These are phyloP conservation scores for Pholiota microspora DNA, from an alignment of 768 basidiomycete genomes.

Conservation along the genomic window DNA sequence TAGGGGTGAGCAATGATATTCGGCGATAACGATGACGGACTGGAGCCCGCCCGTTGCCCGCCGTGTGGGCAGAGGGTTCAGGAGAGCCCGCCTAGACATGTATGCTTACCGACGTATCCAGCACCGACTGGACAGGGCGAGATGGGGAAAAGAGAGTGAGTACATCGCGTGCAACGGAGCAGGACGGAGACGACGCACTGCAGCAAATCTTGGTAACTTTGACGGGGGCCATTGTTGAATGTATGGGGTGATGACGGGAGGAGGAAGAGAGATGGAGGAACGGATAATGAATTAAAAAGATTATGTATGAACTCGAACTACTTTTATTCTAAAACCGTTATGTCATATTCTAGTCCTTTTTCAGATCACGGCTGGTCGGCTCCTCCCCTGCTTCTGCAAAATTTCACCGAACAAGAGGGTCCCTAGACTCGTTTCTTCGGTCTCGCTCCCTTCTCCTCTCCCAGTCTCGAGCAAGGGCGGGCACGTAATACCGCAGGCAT, in stretches of 20 bases:
- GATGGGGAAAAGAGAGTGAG: constrained; percentile 13
- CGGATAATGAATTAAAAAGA: constrained; percentile 18
- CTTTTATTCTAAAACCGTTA: constrained; percentile 12
- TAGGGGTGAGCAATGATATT: constrained; percentile 8
- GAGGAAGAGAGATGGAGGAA: constrained; percentile 17
- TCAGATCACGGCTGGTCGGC: constrained; percentile 3
- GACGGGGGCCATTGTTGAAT: constrained; percentile 46
- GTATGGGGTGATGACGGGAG: constrained; percentile 10
- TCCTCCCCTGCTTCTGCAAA: neutral
- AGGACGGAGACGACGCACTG: constrained; percentile 51
- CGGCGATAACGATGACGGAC: neutral
- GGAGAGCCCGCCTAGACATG: neutral
- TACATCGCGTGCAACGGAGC: neutral
- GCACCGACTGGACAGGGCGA: constrained; percentile 60
- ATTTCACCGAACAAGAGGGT: neutral
- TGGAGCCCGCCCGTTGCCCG: neutral
- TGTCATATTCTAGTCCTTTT: constrained; percentile 10
- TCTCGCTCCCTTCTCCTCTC: neutral
- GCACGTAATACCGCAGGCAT: too few species aligned
- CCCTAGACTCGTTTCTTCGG: neutral
- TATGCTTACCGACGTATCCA: constrained; percentile 83
- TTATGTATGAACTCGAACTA: constrained; percentile 17
- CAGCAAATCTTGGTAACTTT: constrained; percentile 84
- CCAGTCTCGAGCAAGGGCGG: too few species aligned
- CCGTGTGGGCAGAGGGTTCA: neutral